Evolutionary conservation across 208 protist species (phyloP).

Genomic region (Acanthamoeba polyphaga): DNA sequence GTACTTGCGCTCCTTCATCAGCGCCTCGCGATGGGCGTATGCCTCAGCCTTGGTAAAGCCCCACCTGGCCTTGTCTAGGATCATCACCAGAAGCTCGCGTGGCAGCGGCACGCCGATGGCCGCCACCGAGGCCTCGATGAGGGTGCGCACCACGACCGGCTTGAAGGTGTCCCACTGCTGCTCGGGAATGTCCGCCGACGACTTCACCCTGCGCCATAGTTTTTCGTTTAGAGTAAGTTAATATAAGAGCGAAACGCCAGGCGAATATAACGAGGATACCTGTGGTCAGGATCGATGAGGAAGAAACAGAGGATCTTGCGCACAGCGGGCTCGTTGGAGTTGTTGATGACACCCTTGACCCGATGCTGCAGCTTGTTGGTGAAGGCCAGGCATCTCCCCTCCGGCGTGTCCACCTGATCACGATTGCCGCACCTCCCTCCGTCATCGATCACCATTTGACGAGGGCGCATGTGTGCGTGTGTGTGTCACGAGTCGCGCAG

Average conservation of each 20-base stretch:
- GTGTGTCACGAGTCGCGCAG: not conserved
- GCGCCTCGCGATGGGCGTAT: constrained; percentile 69
- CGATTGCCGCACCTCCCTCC: not conserved
- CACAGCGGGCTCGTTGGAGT: constrained; percentile 38
- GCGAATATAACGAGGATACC: not conserved
- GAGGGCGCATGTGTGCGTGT: not conserved
- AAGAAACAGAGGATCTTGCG: constrained; percentile 85
- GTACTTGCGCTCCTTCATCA: constrained; percentile 85
- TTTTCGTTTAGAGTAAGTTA: not conserved
- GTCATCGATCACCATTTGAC: not conserved
- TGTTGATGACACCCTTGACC: constrained; percentile 71
- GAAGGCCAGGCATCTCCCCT: constrained; percentile 82
- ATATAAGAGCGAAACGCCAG: too few species aligned
- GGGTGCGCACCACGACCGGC: not conserved
- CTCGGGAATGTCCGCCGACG: not conserved
- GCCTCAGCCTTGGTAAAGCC: constrained; percentile 76
- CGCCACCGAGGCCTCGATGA: not conserved
- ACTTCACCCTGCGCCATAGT: not conserved
- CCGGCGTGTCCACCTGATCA: constrained; percentile 65
- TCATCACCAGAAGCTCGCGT: constrained; percentile 64
- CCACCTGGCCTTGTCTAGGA: constrained; percentile 63
- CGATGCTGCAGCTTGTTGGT: constrained; percentile 82
- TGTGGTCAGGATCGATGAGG: constrained; percentile 79
- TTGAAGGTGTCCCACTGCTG: not conserved
- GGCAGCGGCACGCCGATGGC: not conserved